Percentiles rank a stretch among this genome's conserved stretches.
phyloP scores from a whole-genome alignment of 164 flowering plant genomes.

The Dillenia suffruticosa region DNA sequence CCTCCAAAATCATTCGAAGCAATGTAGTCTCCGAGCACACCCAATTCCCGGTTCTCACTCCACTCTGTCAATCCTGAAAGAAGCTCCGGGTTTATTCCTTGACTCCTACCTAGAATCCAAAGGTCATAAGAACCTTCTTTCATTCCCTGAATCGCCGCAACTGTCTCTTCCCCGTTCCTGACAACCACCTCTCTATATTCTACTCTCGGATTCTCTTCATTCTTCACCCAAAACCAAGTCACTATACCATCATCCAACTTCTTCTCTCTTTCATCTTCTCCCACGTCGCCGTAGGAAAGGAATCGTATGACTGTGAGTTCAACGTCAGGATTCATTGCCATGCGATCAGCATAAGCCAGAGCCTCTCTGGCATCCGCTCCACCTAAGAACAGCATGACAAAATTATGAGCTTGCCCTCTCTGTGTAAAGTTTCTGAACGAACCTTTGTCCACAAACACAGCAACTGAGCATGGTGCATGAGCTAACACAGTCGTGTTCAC shows the following conservation, averaged over 20 bases:
- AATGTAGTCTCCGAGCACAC: slow-evolving; percentile 50
- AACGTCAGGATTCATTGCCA: slow-evolving; percentile 35
- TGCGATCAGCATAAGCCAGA: slow-evolving; percentile 44
- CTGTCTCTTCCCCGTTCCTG: slow-evolving; percentile 48
- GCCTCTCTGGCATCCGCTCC: slow-evolving; percentile 75
- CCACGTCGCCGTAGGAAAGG: slow-evolving; percentile 22
- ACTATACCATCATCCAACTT: slow-evolving; percentile 60
- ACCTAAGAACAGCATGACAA: slow-evolving; percentile 55
- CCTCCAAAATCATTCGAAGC: slow-evolving; percentile 41
- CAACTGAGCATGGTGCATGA: slow-evolving; percentile 70
- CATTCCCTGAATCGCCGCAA: slow-evolving; percentile 40
- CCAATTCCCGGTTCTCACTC: slow-evolving; percentile 49
- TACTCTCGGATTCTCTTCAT: slow-evolving; percentile 32
- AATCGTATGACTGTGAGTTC: slow-evolving; percentile 43
- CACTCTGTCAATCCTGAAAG: slow-evolving; percentile 44
- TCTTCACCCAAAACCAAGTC: slow-evolving; percentile 58
- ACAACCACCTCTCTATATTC: slow-evolving; percentile 56
- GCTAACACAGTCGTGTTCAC: slow-evolving; percentile 26
- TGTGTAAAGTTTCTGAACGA: background rate
- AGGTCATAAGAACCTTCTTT: slow-evolving; percentile 22
- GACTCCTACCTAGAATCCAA: slow-evolving; percentile 53
- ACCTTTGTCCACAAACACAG: slow-evolving; percentile 42
- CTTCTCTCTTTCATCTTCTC: slow-evolving; percentile 45
- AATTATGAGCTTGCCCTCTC: slow-evolving; percentile 3
- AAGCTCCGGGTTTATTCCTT: slow-evolving; percentile 45